Base-by-base conservation (phyloP, 78 protist species). In the Dictyostelium intermedium region DNA sequence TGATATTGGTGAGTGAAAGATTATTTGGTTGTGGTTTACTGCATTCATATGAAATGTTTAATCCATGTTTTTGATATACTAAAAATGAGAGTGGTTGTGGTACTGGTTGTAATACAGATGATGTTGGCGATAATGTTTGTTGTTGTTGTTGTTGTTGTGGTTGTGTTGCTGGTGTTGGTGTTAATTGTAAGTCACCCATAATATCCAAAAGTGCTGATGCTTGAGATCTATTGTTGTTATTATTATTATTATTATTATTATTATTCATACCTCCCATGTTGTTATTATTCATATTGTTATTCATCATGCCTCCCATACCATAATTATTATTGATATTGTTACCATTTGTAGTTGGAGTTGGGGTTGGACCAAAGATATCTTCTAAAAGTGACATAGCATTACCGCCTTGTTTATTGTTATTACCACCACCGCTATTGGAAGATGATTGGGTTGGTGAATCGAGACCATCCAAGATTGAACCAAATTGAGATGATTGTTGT, bases 51-150 rank as follows among this genome's bases (percentile, higher is more conserved):
- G 63, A 39, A 43, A 87, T 87, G 4, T 56, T 35, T 25, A 97
- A 50, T 34, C 96, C 96, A 43, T 73, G 70, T 56, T 92, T 95
- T 43, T 97, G 83, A 60, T 83, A 95, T 5, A 43, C 96, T 43
- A 82, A 82, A 30, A 76, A 72, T 27, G 60, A 5, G 7, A 87
- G 10, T 20, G 85, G 56, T 79, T 50, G 79, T 60, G 73, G 70
- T 25, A 76, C 83, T 86, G 92, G 85, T 73, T 84, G 91, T 23
- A 82, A 35, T 35, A 82, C 20, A 11, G 76, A 27, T 47, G 50
- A 6, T 34, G 30, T 43, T 23, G 83, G 82, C 35, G 82, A 47
- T 20, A 63, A 9, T 73, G 91, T 7, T 85, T 73, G 56, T 74
- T 80, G 63, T 60, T 18, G 69, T 32, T 84, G 82, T 76, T 53